Evolutionary conservation across 2,329 filamentous ascomycete species (phyloP), one percentile per base, ranked within the genome.

Genomic region (Aspergillus sp.): DNA sequence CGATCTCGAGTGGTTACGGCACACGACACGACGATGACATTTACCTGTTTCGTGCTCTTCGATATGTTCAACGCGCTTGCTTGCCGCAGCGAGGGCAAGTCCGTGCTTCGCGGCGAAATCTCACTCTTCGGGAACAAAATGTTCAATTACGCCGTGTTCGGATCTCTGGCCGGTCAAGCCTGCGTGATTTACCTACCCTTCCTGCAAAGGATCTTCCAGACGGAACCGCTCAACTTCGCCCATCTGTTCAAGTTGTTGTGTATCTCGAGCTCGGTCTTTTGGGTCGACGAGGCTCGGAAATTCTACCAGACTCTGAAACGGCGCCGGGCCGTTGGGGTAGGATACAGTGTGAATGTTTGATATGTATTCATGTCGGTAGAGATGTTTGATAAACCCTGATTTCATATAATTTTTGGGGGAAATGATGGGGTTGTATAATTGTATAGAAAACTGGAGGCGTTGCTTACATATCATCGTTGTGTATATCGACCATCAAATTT

Each of bases 31-130:
- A 99, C 95, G 64, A 97, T 99, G 90, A 98, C 95, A 0, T 99
- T 99, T 74, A 99, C 95, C 6, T 96, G 93, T 78, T 99, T 99
- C 73, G 95, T 99, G 50, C 85, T 99, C 56, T 99, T 98, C 77
- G 95, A 99, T 81, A 99, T 99, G 95, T 97, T 98, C 82, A 98
- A 99, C 76, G 95, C 95, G 1, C 82, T 99, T 22, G 89, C 91
- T 16, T 99, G 95, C 77, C 91, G 95, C 52, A 96, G 90, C 7
- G 93, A 96, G 73, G 87, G 85, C 63, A 98, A 98, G 75, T 96
- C 91, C 11, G 83, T 99, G 5, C 84, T 99, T 3, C 84, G 89
- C 26, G 94, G 95, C 46, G 93, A 99, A 73, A 83, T 96, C 54
- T 87, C 90, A 9, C 75, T 96, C 12, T 90, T 95, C 58, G 87